Evolutionary conservation across 2,329 filamentous ascomycete genomes (phyloP), one percentile per base, ranked within the genome.

Genomic region (Exophiala lecanii-corni): DNA sequence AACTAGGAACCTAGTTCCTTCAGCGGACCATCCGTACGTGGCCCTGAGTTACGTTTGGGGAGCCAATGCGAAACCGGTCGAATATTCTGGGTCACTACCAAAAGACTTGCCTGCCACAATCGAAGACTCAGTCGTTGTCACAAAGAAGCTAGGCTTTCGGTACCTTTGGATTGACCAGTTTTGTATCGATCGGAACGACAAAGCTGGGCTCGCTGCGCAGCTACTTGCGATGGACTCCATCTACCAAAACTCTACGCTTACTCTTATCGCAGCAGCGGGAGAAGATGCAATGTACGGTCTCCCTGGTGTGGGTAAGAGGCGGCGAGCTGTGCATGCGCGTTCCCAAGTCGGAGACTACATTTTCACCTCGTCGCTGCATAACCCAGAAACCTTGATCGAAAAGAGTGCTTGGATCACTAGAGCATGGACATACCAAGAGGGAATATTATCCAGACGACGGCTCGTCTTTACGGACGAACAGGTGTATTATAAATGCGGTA

Each of bases 21-120:
- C 30, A 33, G 30, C 30, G 30, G 21, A 16, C n/a, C n/a, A n/a
- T n/a, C n/a, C n/a, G n/a, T 72, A 72, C 38, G 53, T 70, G 2
- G 66, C 69, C 15, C 59, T 73, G 15, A 72, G 69, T 57, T 73
- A 73, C 50, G 68, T 72, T 25, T 70, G 66, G 59, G 66, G 65
- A 19, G 12, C 9, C 1, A 28, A 2, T 6, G 20, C 7, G 57
- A 61, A 4, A n/a, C n/a, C n/a, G n/a, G n/a, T 51, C 52, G 10
- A 35, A 9, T 7, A 39, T 12, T 28, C 16, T 3, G n/a, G 15
- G 23, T 31, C 25, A 13, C 17, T 42, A 10, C 43, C 43, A 36
- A 15, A 36, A 26, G 39, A n/a, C n/a, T n/a, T n/a, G n/a, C n/a
- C n/a, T n/a, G n/a, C n/a, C n/a, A n/a, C 40, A 9, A 13, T 47